Percentiles rank a stretch among this genome's conserved stretches.
Conservation (phyloP, 2,329 filamentous ascomycete species). For the Fusarium sp. region DNA sequence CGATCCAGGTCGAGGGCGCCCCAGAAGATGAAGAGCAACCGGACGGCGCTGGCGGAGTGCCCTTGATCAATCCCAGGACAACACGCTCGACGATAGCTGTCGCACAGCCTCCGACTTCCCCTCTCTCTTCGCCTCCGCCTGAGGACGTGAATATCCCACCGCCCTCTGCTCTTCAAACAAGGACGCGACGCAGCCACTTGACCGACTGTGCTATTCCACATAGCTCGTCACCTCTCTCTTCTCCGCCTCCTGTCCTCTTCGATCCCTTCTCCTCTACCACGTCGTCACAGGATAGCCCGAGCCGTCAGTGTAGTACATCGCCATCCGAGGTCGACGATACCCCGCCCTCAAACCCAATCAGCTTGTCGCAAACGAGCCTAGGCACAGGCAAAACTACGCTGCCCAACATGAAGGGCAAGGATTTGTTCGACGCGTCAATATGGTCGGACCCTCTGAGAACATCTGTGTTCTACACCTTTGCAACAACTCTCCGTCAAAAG, state of each 20-base stretch:
- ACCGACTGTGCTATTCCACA: constrained; percentile 37
- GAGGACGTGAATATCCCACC: constrained; percentile 45
- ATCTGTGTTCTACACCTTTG: constrained; percentile 76
- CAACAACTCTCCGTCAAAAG: constrained; percentile 71
- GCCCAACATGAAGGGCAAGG: constrained; percentile 73
- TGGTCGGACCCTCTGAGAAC: constrained; percentile 75
- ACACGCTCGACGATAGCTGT: constrained; percentile 37
- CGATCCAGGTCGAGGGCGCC: constrained; percentile 28
- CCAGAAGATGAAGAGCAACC: constrained; percentile 28
- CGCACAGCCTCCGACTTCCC: constrained; percentile 45
- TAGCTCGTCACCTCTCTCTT: constrained; percentile 66
- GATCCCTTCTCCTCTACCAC: constrained; percentile 58
- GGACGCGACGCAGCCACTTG: constrained; percentile 36
- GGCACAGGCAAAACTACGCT: constrained; percentile 50
- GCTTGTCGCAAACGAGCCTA: constrained; percentile 51
- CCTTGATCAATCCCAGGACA: constrained; percentile 29
- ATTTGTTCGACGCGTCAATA: constrained; percentile 75
- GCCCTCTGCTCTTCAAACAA: constrained; percentile 39
- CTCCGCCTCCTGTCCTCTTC: constrained; percentile 62
- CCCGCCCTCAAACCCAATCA: constrained; percentile 52
- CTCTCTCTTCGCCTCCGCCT: constrained; percentile 51
- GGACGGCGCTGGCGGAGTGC: constrained; percentile 5
- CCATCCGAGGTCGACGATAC: constrained; percentile 58
- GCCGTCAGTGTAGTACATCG: constrained; percentile 50
- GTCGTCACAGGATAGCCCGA: constrained; percentile 50